These are phyloP conservation scores for Simplicillium aogashimaense DNA, from an alignment of 2,329 filamentous ascomycete genomes.

Conservation along the genomic window DNA sequence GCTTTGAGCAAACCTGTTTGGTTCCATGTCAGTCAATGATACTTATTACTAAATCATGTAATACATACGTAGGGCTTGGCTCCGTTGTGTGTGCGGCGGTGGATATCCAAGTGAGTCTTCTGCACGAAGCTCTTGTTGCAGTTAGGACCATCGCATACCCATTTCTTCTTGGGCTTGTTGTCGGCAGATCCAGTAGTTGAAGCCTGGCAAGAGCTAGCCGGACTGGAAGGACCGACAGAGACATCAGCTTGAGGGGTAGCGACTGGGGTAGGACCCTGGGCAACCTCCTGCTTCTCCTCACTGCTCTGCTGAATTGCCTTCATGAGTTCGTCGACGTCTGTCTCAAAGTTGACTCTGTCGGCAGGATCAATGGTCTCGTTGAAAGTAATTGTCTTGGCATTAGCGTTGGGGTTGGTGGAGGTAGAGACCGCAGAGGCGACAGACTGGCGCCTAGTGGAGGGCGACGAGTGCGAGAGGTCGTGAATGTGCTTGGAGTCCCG, in stretches of 20 bases:
- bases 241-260: slow-evolving; percentile 2
- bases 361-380: slow-evolving; percentile 36
- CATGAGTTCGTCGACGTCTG: slow-evolving; percentile 81
- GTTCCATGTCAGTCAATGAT: too few species aligned
- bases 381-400: slow-evolving; percentile 30
- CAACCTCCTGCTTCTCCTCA: slow-evolving; percentile 18
- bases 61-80: slow-evolving; percentile 75
- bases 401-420: slow-evolving; percentile 16
- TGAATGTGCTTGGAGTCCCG: slow-evolving; percentile 17
- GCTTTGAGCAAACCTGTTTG: slow-evolving; percentile 55
- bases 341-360: slow-evolving; percentile 58
- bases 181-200: slow-evolving; percentile 16
- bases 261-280: slow-evolving; percentile 5
- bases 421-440: slow-evolving; percentile 8
- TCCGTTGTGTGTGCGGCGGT: slow-evolving; percentile 79
- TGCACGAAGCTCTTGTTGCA: slow-evolving; percentile 82
- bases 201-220: slow-evolving; percentile 3
- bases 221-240: slow-evolving; percentile 19
- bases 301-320: slow-evolving; percentile 69
- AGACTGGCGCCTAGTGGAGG: slow-evolving; percentile 11
- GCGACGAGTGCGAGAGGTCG: slow-evolving; percentile 21
- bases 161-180: slow-evolving; percentile 43
- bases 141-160: slow-evolving; percentile 61
- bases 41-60: neutral
- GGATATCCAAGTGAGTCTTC: slow-evolving; percentile 88